Evolutionary conservation across 1,284 basidiomycete genomes (phyloP).

Genomic region (Pyrrhoderma lamaoense): DNA sequence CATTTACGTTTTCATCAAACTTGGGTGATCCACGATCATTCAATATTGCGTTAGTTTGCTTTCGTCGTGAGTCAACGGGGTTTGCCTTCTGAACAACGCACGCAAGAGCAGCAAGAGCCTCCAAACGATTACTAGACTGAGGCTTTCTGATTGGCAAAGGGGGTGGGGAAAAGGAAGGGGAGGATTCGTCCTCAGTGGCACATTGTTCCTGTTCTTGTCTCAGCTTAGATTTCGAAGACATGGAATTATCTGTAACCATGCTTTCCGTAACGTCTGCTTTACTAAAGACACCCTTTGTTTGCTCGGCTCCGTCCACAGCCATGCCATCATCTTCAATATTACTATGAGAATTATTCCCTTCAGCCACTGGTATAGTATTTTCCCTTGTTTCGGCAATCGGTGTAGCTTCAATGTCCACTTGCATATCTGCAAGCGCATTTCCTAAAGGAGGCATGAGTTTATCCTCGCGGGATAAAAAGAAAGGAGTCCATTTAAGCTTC

Average conservation of each 20-base stretch:
- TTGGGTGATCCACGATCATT: no score
- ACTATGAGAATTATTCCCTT: background rate
- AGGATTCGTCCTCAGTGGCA: conserved; percentile 2
- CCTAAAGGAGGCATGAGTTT: conserved; percentile 26
- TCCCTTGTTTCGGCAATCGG: conserved; percentile 5
- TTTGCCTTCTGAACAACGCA: conserved; percentile 14
- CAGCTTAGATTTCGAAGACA: background rate
- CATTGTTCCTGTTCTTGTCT: background rate
- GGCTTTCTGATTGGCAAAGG: conserved; percentile 1
- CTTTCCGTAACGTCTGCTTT: no score
- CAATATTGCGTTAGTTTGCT: no score
- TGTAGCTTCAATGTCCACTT: conserved; percentile 21
- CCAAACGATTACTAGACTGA: conserved; percentile 1
- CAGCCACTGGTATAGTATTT: no score
- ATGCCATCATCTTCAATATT: background rate
- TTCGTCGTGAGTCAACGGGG: conserved; percentile 4
- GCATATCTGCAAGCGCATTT: conserved; percentile 18
- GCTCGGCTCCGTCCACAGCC: no score
- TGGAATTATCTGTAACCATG: background rate
- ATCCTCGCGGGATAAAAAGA: conserved; percentile 61
- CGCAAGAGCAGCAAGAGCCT: conserved; percentile 12
- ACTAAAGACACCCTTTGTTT: no score
- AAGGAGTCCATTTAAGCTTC: conserved; percentile 92
- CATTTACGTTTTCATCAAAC: no score
- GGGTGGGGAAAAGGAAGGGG: conserved; percentile 10